These are phyloP conservation scores for Rhizopogon vesiculosus DNA, from an alignment of 768 basidiomycete genomes.

Conservation along the genomic window DNA sequence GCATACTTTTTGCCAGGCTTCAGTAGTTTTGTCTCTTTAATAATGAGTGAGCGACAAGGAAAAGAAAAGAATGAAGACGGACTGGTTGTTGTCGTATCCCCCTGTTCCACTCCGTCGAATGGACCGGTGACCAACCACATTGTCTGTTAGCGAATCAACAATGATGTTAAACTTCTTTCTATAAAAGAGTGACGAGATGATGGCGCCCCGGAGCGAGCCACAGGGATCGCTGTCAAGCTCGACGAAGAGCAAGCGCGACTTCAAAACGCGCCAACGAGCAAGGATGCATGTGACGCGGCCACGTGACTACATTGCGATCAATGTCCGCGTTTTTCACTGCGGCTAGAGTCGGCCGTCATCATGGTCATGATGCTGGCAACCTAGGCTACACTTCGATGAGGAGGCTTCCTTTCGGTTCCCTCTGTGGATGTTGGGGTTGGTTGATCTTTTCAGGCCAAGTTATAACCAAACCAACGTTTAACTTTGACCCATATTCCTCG, in stretches of 20 bases:
- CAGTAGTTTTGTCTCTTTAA: conserved; percentile 51
- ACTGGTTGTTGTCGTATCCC: conserved; percentile 37
- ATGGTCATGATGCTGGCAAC: too few relatives aligned
- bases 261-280: neutral
- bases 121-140: conserved; percentile 59
- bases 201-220: neutral
- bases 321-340: too few relatives aligned
- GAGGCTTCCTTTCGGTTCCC: neutral
- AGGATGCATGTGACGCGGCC: neutral
- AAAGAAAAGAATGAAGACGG: conserved; percentile 11
- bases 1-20: conserved; percentile 52
- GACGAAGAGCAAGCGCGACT: neutral
- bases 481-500: neutral
- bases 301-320: neutral
- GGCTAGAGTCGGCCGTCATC: too few relatives aligned
- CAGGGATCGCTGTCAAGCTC: neutral
- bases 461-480: too few relatives aligned
- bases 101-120: conserved; percentile 39
- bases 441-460: too few relatives aligned
- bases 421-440: neutral
- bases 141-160: neutral
- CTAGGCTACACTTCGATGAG: too few relatives aligned
- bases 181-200: neutral
- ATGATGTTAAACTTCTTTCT: neutral
- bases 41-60: neutral